Evolutionary conservation across 2,329 filamentous ascomycete species (phyloP).

Genomic region (Fusarium udum): DNA sequence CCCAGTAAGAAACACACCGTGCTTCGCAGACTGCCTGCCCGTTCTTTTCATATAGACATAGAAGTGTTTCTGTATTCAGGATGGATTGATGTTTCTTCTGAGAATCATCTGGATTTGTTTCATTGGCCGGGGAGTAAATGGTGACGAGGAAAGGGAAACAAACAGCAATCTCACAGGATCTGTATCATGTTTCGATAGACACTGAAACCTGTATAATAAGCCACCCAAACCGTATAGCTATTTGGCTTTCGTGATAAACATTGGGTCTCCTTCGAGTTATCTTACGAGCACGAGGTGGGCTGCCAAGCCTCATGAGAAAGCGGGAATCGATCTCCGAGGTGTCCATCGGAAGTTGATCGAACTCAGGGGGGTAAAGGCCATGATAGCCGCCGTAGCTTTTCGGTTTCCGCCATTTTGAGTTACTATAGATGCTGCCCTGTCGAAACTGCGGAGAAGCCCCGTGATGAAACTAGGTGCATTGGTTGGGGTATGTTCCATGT

Average conservation of each 20-base stretch:
- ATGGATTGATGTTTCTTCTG: neutral
- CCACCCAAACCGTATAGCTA: constrained; percentile 12
- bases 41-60: constrained; percentile 29
- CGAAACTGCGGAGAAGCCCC: constrained; percentile 34
- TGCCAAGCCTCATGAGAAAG: constrained; percentile 21
- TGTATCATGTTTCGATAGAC: constrained; percentile 25
- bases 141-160: constrained; percentile 1
- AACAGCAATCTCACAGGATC: constrained; percentile 5
- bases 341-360: neutral
- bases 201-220: constrained; percentile 17
- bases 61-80: constrained; percentile 24
- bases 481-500: constrained; percentile 16
- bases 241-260: neutral
- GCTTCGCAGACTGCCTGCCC: neutral
- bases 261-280: constrained; percentile 18
- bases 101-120: neutral
- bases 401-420: constrained; percentile 32
- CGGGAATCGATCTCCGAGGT: constrained; percentile 16
- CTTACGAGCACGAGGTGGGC: constrained; percentile 18
- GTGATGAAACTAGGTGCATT: constrained; percentile 34
- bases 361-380: constrained; percentile 1
- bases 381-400: neutral
- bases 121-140: constrained; percentile 13
- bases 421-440: constrained; percentile 22
- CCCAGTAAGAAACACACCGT: constrained; percentile 44